Conservation (phyloP, 192 early-diverging fungal species). For the Rhizoclosmatium sp. region DNA sequence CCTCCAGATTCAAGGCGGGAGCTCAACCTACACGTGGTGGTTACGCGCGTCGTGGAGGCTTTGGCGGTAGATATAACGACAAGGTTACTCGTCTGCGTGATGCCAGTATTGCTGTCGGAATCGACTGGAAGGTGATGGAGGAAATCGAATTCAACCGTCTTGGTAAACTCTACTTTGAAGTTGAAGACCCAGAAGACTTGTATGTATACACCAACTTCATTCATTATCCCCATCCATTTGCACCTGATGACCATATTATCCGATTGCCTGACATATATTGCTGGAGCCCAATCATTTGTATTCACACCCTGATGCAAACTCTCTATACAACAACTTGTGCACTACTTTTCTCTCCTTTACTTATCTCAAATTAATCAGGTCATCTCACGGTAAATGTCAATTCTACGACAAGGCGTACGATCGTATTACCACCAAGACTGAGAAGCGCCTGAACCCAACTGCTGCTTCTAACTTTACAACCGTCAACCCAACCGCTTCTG, state of each 20-base stretch:
- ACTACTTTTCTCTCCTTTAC: constrained; percentile 24
- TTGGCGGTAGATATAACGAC: constrained; percentile 50
- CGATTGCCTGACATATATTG: constrained; percentile 21
- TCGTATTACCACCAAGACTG: constrained; percentile 81
- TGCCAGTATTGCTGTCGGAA: constrained; percentile 84
- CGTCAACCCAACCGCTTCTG: constrained; percentile 81
- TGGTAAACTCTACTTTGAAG: constrained; percentile 80
- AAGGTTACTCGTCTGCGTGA: constrained; percentile 79
- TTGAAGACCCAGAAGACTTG: constrained; percentile 81
- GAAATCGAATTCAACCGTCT: constrained; percentile 94
- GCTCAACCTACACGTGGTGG: constrained; percentile 42
- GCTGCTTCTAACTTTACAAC: constrained; percentile 70
- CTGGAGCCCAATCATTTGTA: constrained; percentile 35
- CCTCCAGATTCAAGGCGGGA: constrained; percentile 24
- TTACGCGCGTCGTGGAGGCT: constrained; percentile 46
- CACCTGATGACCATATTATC: constrained; percentile 45
- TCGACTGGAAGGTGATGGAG: constrained; percentile 92
- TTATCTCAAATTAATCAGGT: constrained; percentile 48
- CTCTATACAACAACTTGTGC: neutral
- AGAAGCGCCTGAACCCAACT: constrained; percentile 65
- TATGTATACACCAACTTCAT: constrained; percentile 52
- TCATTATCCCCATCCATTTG: neutral
- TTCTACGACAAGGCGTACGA: constrained; percentile 86
- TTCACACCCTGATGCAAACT: constrained; percentile 35
- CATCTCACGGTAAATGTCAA: constrained; percentile 76